Base-by-base conservation (phyloP, 208 protist species). In the Borovskyia barvae region DNA sequence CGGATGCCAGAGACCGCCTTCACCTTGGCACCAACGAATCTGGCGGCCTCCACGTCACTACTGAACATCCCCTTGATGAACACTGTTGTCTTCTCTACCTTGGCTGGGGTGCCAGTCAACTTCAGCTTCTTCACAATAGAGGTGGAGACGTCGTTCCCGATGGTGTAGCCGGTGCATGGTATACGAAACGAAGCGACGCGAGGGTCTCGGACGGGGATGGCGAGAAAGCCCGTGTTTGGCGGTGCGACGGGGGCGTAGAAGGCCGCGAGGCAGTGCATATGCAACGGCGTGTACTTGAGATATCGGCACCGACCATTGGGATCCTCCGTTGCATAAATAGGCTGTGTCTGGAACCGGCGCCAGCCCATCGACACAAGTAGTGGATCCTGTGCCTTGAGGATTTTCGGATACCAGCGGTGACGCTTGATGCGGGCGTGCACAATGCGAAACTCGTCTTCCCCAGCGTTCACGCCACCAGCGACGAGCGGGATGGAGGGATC, bases 111-210 rank as follows among this genome's bases (percentile, higher is more conserved):
- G 28, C 99, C 99, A 5, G 94, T 94, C 17, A 99, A 87, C 78
- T 99, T 99, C 24, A 99, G 87, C 81, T 99, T 99, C 88, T 99
- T 99, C 22, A 99, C 97, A 37, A 99, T 92, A 5, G 67, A 78
- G 29, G 97, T 89, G 15, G 76, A 64, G 20, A 90, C 64, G 70
- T 99, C 94, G 28, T 98, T 80, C 56, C 99, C 97, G n/a, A 99
- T 73, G 2, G 99, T 95, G 48, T 98, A 98, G 37, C 97, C 97
- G 4, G 97, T 98, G 49, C 92, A 96, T 5, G 87, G 68, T 47
- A 99, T 83, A 52, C 98, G 85, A 81, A 99, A 99, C 43, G 78
- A 64, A 26, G 75, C 26, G 17, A 77, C 76, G 20, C 60, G 60
- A 24, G 82, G 66, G 14, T 87, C 75, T 7, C 77, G 39, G 1